Percentiles rank a stretch among this genome's conserved stretches.
Evolutionary conservation across 148 eudicot species (phyloP).

Genomic region (Mesembryanthemum crystallinum): DNA sequence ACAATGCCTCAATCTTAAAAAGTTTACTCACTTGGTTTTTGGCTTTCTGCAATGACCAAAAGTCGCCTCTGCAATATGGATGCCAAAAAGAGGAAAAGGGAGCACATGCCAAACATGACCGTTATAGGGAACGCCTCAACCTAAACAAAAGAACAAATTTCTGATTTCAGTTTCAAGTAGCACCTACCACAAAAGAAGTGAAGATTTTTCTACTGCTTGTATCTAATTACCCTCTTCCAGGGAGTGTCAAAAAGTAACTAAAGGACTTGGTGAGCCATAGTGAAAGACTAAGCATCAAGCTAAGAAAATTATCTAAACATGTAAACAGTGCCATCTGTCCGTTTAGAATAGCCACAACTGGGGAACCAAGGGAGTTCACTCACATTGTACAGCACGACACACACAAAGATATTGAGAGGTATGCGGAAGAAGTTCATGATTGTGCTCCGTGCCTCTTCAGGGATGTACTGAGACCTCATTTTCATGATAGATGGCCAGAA

Average conservation of each 20-base stretch:
- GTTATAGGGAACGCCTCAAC: conserved; percentile 97
- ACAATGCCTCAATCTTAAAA: background rate
- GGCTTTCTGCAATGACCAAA: conserved; percentile 52
- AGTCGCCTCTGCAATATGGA: conserved; percentile 87
- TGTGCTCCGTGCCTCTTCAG: conserved; percentile 98
- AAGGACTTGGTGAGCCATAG: background rate
- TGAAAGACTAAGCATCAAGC: background rate
- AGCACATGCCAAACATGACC: conserved; percentile 98
- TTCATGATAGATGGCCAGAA: conserved; percentile 75
- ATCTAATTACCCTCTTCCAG: background rate
- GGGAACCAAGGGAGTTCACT: conserved; percentile 22
- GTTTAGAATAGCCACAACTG: background rate
- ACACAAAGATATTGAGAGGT: conserved; percentile 93
- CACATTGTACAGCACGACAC: conserved; percentile 93
- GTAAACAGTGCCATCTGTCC: background rate
- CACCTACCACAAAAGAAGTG: background rate
- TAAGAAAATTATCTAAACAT: background rate
- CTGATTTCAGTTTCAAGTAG: background rate
- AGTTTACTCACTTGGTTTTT: conserved; percentile 66
- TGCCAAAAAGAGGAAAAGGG: conserved; percentile 86
- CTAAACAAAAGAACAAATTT: conserved; percentile 30
- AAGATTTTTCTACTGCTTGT: no score
- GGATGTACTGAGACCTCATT: conserved; percentile 98
- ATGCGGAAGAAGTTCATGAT: conserved; percentile 99
- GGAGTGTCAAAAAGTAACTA: background rate